Evolutionary conservation across 305 asterid genomes (phyloP).

Genomic region (Petunia hybrid): DNA sequence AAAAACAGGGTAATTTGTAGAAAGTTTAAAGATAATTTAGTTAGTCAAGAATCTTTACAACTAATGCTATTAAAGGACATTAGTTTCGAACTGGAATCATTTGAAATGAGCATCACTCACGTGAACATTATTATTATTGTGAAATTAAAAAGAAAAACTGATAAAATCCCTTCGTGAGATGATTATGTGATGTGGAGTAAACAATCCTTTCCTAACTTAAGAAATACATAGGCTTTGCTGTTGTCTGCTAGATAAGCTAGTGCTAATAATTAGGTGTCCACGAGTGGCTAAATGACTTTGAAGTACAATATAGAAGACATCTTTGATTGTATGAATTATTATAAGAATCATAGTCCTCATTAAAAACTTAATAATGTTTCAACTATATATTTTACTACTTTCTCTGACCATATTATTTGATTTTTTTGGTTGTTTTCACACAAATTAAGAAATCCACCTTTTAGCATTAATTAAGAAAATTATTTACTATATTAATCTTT

Average conservation of each 20-base stretch:
- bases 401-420: too few species aligned
- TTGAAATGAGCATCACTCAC: neutral
- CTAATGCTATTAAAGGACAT: too few species aligned
- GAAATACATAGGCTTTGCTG: conserved; percentile 24
- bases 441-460: too few species aligned
- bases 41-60: too few species aligned
- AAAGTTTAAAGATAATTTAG: too few species aligned
- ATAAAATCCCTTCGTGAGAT: neutral
- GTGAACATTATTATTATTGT: neutral
- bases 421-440: too few species aligned
- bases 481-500: too few species aligned
- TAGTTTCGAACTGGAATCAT: too few species aligned
- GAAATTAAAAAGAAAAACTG: neutral
- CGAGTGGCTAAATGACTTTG: conserved; percentile 17
- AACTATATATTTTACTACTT: neutral
- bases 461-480: too few species aligned
- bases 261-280: conserved; percentile 15
- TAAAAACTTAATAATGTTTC: neutral
- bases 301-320: neutral
- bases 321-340: neutral
- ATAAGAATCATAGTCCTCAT: conserved; percentile 22
- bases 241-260: neutral
- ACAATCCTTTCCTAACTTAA: neutral
- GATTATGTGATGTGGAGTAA: neutral
- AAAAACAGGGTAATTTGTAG: too few species aligned